Percentiles rank a stretch among this genome's conserved stretches.
Evolutionary conservation across 148 eudicot species (phyloP).

Genomic region (Rhododendron ferrugineum): DNA sequence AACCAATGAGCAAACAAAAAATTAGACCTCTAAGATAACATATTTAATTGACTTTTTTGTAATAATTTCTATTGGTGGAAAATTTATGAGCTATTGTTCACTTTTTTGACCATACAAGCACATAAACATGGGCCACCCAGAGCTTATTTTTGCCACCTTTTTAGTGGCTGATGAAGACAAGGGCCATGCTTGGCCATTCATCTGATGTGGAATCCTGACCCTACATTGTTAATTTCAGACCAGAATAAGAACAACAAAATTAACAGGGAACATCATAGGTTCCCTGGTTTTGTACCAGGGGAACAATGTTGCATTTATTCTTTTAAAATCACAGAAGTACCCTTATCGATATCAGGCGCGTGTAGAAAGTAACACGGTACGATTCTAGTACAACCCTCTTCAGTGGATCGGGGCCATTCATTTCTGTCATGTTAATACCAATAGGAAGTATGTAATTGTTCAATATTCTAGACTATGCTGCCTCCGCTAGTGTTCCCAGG

Average conservation of each 20-base stretch:
- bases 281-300: background rate
- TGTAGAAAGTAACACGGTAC: background rate
- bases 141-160: slow-evolving; percentile 25
- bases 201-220: slow-evolving; percentile 14
- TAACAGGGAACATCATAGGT: background rate
- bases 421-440: background rate
- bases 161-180: slow-evolving; percentile 33
- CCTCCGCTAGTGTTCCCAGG: background rate
- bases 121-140: slow-evolving; percentile 21
- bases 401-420: background rate
- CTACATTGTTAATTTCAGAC: slow-evolving; percentile 12
- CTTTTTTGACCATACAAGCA: slow-evolving; percentile 9
- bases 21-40: slow-evolving; percentile 16
- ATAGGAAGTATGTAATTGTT: background rate
- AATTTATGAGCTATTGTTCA: slow-evolving; percentile 4
- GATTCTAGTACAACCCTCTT: background rate
- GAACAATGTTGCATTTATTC: no score
- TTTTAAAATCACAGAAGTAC: background rate
- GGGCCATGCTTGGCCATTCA: slow-evolving; percentile 12
- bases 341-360: background rate
- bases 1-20: slow-evolving; percentile 9
- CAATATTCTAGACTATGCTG: background rate
- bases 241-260: background rate
- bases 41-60: slow-evolving; percentile 17
- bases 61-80: slow-evolving; percentile 15